Percentiles rank a stretch among this genome's conserved stretches.
Conservation (phyloP, 208 protist species). For the Trypanosoma caninum region DNA sequence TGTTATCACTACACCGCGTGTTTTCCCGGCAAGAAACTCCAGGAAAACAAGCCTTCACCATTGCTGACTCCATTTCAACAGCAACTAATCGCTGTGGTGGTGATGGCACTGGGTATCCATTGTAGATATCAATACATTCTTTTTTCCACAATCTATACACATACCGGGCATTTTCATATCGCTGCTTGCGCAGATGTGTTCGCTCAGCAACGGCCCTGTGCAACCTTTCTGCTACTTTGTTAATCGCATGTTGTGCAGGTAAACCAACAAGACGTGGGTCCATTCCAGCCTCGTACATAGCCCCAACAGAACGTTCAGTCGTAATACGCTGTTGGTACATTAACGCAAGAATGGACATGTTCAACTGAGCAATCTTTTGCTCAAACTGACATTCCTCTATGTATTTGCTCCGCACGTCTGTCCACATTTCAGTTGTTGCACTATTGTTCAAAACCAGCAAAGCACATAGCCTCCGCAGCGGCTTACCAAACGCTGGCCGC, state of each 20-base stretch:
- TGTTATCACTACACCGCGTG: no score
- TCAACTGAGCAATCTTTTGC: conserved; percentile 43
- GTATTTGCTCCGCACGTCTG: conserved; percentile 62
- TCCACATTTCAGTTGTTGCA: conserved; percentile 54
- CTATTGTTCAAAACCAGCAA: conserved; percentile 51
- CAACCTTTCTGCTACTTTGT: conserved; percentile 49
- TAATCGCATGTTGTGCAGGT: conserved; percentile 58
- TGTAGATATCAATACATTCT: conserved; percentile 69
- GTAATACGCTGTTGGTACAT: conserved; percentile 61
- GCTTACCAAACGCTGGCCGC: conserved; percentile 41
- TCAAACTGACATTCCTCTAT: conserved; percentile 43
- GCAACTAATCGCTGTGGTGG: conserved; percentile 30
- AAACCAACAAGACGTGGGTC: conserved; percentile 58
- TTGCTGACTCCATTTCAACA: conserved; percentile 12
- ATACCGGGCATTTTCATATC: conserved; percentile 71
- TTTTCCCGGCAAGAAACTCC: no score
- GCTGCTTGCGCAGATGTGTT: conserved; percentile 41
- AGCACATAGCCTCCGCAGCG: conserved; percentile 51
- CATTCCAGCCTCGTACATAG: conserved; percentile 52
- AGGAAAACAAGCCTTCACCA: no score
- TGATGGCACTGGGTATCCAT: conserved; percentile 38
- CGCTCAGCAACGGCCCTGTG: conserved; percentile 40
- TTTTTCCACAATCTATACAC: conserved; percentile 80
- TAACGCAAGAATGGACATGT: conserved; percentile 55
- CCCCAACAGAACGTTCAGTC: conserved; percentile 58